Percentiles rank a stretch among this genome's conserved stretches.
These are phyloP conservation scores for Boletellus ananiceps DNA, from an alignment of 768 basidiomycete genomes.

Conservation along the genomic window DNA sequence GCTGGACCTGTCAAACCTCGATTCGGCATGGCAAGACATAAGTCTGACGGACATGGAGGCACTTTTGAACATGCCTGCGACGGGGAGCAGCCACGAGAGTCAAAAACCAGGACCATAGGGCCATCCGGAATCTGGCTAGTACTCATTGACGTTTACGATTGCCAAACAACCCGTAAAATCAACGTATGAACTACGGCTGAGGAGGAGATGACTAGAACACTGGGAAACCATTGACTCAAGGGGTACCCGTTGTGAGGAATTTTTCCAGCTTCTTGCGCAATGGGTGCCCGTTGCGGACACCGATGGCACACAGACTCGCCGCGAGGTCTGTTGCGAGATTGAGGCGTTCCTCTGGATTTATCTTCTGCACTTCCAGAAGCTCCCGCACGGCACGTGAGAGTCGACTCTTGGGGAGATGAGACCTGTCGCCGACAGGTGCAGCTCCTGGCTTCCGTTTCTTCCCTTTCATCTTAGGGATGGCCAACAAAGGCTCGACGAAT, in stretches of 20 bases:
- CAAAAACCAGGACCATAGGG: conserved; percentile 22
- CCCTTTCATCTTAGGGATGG: conserved; percentile 58
- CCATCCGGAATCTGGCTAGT: not conserved
- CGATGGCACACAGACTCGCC: conserved; percentile 45
- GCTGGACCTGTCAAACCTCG: conserved; percentile 44
- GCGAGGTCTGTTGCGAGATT: conserved; percentile 49
- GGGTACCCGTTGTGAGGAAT: conserved; percentile 32
- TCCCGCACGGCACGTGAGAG: conserved; percentile 65
- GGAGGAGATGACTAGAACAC: not conserved
- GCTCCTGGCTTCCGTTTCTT: conserved; percentile 47
- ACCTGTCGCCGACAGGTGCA: conserved; percentile 35
- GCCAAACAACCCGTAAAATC: conserved; percentile 1
- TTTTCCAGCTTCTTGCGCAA: conserved; percentile 66
- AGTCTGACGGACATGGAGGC: conserved; percentile 52
- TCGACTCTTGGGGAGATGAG: conserved; percentile 54
- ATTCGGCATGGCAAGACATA: conserved; percentile 40
- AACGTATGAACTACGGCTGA: conserved; percentile 1
- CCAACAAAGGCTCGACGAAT: conserved; percentile 63
- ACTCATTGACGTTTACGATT: not conserved
- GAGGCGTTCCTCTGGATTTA: conserved; percentile 43
- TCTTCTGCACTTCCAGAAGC: conserved; percentile 50
- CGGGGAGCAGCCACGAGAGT: conserved; percentile 19
- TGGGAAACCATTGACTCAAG: not conserved
- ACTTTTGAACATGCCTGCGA: conserved; percentile 42
- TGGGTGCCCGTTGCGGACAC: conserved; percentile 60